phyloP scores from a whole-genome alignment of 2,329 filamentous ascomycete species.

The Pestalotiopsis sp. region DNA sequence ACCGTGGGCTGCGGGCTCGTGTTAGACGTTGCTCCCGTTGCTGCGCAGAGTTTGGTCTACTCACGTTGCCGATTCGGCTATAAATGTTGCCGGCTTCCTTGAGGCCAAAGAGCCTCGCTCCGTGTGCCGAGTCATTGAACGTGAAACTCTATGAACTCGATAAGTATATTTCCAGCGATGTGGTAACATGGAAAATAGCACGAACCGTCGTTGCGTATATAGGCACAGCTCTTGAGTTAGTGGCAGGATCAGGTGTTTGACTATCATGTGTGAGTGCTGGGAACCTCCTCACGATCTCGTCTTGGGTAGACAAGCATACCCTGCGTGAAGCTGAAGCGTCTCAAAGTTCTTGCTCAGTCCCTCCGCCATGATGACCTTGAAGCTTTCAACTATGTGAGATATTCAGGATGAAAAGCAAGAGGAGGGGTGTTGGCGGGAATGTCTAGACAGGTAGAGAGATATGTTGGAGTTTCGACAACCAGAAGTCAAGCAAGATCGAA shows the following conservation, averaged over 20 bases:
- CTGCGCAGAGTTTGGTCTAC: conserved; percentile 27
- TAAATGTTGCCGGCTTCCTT: conserved; percentile 99
- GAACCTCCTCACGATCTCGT: conserved; percentile 2
- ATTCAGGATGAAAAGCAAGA: background rate
- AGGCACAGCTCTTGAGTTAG: conserved; percentile 87
- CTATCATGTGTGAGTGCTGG: conserved; percentile 44
- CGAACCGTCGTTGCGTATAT: conserved; percentile 87
- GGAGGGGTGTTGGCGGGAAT: background rate
- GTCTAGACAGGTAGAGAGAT: background rate
- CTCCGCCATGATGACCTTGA: conserved; percentile 40
- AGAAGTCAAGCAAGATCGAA: background rate
- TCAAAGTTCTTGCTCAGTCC: conserved; percentile 69
- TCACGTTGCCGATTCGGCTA: conserved; percentile 90
- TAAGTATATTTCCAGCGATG: conserved; percentile 16
- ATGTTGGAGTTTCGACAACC: background rate
- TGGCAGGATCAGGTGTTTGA: conserved; percentile 77
- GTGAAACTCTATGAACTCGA: conserved; percentile 68
- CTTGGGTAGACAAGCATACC: conserved; percentile 51
- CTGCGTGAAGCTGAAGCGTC: conserved; percentile 84
- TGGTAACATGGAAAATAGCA: background rate
- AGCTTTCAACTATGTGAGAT: background rate
- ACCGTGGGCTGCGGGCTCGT: conserved; percentile 71
- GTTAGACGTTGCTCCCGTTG: background rate
- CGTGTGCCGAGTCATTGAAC: conserved; percentile 96
- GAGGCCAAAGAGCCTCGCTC: conserved; percentile 91